Conservation (phyloP, 768 basidiomycete species). For the Roridomyces roridus region DNA sequence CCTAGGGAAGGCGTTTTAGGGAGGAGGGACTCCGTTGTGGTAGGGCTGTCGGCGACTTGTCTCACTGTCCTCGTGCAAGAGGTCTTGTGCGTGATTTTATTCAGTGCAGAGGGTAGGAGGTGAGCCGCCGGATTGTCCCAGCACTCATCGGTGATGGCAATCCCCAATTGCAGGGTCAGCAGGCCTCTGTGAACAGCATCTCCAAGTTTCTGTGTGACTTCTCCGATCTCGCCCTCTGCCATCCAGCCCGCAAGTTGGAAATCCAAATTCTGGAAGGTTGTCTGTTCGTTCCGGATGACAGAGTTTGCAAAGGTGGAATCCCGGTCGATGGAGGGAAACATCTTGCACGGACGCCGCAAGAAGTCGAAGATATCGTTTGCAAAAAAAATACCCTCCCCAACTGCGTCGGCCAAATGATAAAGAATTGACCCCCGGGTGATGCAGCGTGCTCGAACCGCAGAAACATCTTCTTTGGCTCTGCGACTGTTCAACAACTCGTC, state of each 20-base stretch:
- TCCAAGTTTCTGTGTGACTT: background rate
- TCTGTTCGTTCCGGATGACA: background rate
- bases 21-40: background rate
- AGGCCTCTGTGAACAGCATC: conserved; percentile 2
- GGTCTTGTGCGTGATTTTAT: background rate
- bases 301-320: background rate
- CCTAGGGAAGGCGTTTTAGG: background rate
- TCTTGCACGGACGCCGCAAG: background rate
- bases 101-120: background rate
- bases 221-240: background rate
- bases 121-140: background rate
- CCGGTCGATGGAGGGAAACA: background rate
- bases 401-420: background rate
- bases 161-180: background rate
- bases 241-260: background rate
- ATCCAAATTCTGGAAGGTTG: background rate
- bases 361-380: background rate
- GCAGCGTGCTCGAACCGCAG: background rate
- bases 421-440: conserved; percentile 1
- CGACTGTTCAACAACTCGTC: no score
- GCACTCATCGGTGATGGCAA: background rate
- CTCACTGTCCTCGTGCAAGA: no score
- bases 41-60: background rate
- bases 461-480: no score
- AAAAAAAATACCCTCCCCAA: conserved; percentile 7